A percentile compares a stretch with the other conserved stretches of the same genome.
Conservation (phyloP, 2,329 filamentous ascomycete species). For the Paraconiothyrium sp. region DNA sequence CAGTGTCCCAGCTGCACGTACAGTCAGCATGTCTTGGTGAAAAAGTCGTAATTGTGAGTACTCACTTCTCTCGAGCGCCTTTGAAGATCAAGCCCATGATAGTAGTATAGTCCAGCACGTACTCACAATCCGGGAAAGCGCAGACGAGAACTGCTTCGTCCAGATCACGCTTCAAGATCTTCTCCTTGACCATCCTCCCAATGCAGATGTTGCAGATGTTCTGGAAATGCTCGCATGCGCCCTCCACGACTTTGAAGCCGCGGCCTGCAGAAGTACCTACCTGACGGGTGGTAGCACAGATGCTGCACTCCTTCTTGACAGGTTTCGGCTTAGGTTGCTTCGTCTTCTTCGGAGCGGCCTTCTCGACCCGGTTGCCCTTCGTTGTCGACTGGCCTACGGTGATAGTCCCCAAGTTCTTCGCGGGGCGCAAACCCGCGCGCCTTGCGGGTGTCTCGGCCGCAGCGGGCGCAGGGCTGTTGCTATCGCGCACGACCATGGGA, state of each 20-base stretch:
- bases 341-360: neutral
- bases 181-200: constrained; percentile 29
- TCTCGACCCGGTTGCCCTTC: neutral
- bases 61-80: constrained; percentile 28
- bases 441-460: neutral
- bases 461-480: neutral
- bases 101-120: constrained; percentile 19
- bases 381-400: neutral
- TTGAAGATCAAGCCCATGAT: constrained; percentile 24
- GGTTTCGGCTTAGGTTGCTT: constrained; percentile 18
- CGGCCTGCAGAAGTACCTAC: constrained; percentile 8
- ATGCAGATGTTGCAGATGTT: constrained; percentile 33
- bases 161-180: constrained; percentile 26
- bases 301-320: constrained; percentile 27
- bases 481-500: neutral
- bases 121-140: constrained; percentile 25
- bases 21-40: constrained; percentile 11
- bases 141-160: constrained; percentile 27
- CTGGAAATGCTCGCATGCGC: constrained; percentile 32
- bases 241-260: constrained; percentile 21
- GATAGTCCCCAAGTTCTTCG: neutral
- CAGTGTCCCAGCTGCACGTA: constrained; percentile 31
- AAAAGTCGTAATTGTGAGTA: neutral
- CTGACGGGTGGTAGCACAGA: constrained; percentile 27
- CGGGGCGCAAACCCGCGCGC: neutral